These are phyloP conservation scores for Salix arbutifolia DNA, from an alignment of 345 rosid species.

Conservation along the genomic window DNA sequence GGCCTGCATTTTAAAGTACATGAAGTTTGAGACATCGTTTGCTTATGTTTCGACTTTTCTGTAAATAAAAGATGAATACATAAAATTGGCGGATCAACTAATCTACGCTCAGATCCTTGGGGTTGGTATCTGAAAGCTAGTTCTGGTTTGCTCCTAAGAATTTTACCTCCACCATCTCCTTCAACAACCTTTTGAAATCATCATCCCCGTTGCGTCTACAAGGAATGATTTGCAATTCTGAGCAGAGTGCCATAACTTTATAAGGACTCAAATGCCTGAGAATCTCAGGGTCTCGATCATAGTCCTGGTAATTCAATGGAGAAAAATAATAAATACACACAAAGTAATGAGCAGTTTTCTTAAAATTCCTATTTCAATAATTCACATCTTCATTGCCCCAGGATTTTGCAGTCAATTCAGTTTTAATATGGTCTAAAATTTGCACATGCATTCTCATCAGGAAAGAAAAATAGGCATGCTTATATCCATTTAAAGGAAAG, in stretches of 20 bases:
- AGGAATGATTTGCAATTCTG: constrained; percentile 51
- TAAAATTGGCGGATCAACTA: neutral
- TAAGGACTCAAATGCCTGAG: constrained; percentile 45
- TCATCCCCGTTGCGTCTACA: constrained; percentile 32
- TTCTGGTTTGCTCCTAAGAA: constrained; percentile 14
- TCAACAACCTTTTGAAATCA: constrained; percentile 39
- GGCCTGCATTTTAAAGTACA: neutral
- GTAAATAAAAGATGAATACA: neutral
- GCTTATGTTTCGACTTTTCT: neutral
- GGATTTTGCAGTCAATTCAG: neutral
- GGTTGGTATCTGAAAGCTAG: neutral
- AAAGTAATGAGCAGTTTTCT: neutral
- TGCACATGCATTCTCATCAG: neutral
- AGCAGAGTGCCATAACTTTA: constrained; percentile 54
- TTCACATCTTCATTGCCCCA: too few species aligned
- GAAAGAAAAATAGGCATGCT: neutral
- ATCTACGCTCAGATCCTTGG: neutral
- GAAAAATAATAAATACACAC: neutral
- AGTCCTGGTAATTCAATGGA: constrained; percentile 20
- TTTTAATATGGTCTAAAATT: neutral
- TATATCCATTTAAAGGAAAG: neutral
- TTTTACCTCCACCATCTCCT: constrained; percentile 28
- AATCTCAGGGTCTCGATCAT: constrained; percentile 65
- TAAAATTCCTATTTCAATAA: neutral
- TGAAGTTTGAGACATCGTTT: neutral